Evolutionary conservation across 1,284 basidiomycete genomes (phyloP).

Genomic region (Malassezia globosa): DNA sequence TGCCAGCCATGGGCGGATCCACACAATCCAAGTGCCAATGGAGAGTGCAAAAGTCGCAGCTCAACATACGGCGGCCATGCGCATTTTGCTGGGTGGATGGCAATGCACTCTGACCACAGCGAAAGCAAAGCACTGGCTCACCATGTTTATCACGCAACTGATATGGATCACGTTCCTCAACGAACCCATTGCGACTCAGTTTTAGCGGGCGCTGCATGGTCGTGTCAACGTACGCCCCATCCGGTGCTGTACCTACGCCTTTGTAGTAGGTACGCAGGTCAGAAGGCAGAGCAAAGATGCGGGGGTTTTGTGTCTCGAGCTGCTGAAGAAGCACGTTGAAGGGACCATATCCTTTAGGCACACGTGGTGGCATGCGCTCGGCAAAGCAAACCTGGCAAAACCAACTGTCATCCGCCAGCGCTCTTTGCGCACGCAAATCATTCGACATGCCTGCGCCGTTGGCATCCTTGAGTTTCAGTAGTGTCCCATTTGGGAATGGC

Average conservation of each 20-base stretch:
- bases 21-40: constrained; percentile 97
- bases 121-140: constrained; percentile 71
- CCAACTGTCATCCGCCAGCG: constrained; percentile 53
- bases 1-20: constrained; percentile 70
- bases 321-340: constrained; percentile 58
- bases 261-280: constrained; percentile 77
- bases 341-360: constrained; percentile 32
- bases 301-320: constrained; percentile 58
- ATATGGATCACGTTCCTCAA: constrained; percentile 82
- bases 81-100: constrained; percentile 48
- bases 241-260: constrained; percentile 51
- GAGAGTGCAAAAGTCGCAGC: constrained; percentile 86
- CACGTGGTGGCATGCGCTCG: constrained; percentile 23
- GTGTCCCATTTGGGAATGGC: constrained; percentile 47
- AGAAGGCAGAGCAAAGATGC: constrained; percentile 77
- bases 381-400: constrained; percentile 68
- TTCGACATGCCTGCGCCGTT: not conserved
- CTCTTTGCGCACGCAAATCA: constrained; percentile 12
- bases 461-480: constrained; percentile 15
- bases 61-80: constrained; percentile 57
- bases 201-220: constrained; percentile 51
- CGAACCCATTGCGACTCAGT: constrained; percentile 59
- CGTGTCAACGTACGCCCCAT: constrained; percentile 54
- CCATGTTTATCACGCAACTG: constrained; percentile 75
- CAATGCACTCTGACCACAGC: constrained; percentile 66